Evolutionary conservation across 352 stramenopile species (phyloP), one percentile per base, ranked within the genome.

Genomic region (Aphanomyces invadans): DNA sequence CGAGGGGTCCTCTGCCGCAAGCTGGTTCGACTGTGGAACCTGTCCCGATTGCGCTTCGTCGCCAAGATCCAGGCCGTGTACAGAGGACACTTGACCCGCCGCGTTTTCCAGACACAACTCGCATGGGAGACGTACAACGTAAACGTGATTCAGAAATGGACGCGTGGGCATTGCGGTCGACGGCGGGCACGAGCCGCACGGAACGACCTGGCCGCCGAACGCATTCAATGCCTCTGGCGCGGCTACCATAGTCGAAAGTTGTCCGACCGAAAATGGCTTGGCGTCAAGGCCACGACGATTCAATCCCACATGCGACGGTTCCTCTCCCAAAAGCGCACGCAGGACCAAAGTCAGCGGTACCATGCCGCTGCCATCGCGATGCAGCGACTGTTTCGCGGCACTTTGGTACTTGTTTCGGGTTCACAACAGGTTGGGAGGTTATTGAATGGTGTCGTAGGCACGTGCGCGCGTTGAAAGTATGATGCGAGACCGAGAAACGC

Each of bases 211-310:
- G 80, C 83, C 26, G 74, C 69, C 0, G 28, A 80, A 11, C 80
- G 76, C 29, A 88, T 92, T 44, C 83, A 92, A 51, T 74, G 70
- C n/a, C 62, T 86, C 15, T 89, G 80, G 80, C 71, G 83, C 28
- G 83, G 80, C 0, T 68, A 65, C n/a, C 57, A 15, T 21, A 83
- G 76, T 2, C 73, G 81, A 12, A 78, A 77, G 28, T 48, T 49
- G n/a, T 75, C 79, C 0, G 75, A 89, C 62, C 61, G 83, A n/a
- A 49, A 70, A 19, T 90, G 81, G 81, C 71, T 90, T 0, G 57
- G 70, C 1, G 25, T 25, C 15, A 79, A 72, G 68, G 80, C 76
- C 0, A 73, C 74, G 1, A 74, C 83, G 19, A 59, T 92, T 1
- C 83, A 92, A 60, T 72, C 78, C 12, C 60, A 89, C 19, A 62